Evolutionary conservation across 441 rosid genomes (phyloP), one percentile per base, ranked within the genome.

Genomic region (Gossypium davidsonii): DNA sequence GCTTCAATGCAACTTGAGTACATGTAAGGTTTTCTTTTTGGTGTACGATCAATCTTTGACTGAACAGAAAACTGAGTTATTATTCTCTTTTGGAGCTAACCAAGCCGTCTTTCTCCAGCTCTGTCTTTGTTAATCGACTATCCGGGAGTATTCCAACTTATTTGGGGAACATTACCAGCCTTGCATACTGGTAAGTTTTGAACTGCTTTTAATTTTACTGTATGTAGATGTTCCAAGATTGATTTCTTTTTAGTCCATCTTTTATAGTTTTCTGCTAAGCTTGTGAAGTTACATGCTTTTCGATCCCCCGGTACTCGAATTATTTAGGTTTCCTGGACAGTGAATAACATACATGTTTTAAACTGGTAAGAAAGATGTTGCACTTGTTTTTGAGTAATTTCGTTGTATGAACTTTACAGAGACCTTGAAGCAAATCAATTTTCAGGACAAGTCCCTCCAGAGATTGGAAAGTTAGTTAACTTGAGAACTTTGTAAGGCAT

Each of bases 131-230:
- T 12, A 90, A 88, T 37, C 84, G 85, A 6, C 84, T 90, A 76
- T 83, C 89, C 7, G 93, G 91, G 75, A 75, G 74, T 39, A 82
- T 90, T 61, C 93, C 96, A n/a, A 78, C 66, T 65, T 75, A 77
- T 64, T 44, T 87, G 78, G 90, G 82, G 55, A 80, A 86, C 58
- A 78, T 87, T 57, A 70, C 64, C 66, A 84, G 81, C 78, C 93
- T 90, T 73, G 79, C 76, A 15, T 67, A 71, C 57, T 77, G 87
- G 96, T 90, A 86, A 79, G 83, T 79, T 60, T 46, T 59, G 4
- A 1, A 59, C 18, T 46, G 42, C 58, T 46, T 17, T 71, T 28
- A 3, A 15, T 2, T 46, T 59, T 64, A 20, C 25, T 10, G 12
- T 14, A 26, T 34, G 28, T 26, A 6, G 15, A 17, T 34, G 26